Evolutionary conservation across 225 moss, liverwort and hornwort species (phyloP), one percentile per base, ranked within the genome.

Genomic region (Physcomitrellopsis africana): DNA sequence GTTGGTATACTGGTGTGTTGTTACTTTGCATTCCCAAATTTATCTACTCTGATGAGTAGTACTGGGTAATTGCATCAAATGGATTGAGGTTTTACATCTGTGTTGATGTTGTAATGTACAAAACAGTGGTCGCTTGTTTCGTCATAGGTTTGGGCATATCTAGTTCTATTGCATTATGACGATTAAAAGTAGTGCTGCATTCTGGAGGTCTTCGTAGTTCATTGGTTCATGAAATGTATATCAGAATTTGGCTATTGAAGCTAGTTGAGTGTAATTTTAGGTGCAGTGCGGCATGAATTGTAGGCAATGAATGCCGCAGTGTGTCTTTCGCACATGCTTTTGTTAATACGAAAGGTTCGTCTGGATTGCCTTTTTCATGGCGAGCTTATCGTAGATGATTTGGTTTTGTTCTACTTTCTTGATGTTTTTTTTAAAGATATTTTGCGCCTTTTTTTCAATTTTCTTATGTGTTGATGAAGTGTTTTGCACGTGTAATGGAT

Each of bases 251-350:
- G 74, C 68, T 65, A 63, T 26, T 60, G 81, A 60, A 67, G 76
- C 56, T 49, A 68, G 58, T 58, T 51, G 51, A 65, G 73, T 74
- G 77, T 69, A 69, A 69, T 73, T 51, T 37, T 57, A 51, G 82
- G 58, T 82, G 81, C 69, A 68, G 56, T 73, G 71, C 43, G 44
- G 65, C 24, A 66, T 49, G 70, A 15, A 53, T 18, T 26, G 43
- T 70, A 19, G 20, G 58, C 43, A 59, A 44, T 12, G 43, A 22
- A 49, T 58, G 20, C 65, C 18, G 37, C 73, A 56, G 41, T 73
- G 82, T 62, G 73, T 73, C 67, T 73, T 74, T 63, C 68, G 66
- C 69, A 57, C 73, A 70, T 82, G 64, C 73, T 82, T 51, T 53
- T 82, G 73, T 78, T 78, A 69, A 82, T 82, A 74, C 60, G 18